Base-by-base conservation (phyloP, 2,329 filamentous ascomycete species). In the Daldinia sp. region DNA sequence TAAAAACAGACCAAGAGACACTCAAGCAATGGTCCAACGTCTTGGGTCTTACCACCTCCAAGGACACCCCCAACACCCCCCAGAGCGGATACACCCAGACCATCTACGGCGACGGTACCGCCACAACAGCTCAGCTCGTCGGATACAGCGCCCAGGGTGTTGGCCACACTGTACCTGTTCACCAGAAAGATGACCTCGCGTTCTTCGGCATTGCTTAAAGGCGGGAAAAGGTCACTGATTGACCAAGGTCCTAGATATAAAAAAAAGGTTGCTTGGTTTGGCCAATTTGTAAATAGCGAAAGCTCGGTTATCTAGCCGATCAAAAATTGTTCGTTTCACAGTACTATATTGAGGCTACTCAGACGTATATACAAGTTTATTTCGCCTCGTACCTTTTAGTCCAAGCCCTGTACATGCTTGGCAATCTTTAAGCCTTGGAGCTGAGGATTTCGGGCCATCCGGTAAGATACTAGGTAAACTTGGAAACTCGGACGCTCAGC, bases 11-110 rank as follows among this genome's bases (percentile, higher is more conserved):
- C 61, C 64, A 64, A 47, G 79, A 82, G 69, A 75, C 76, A 13
- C 66, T 82, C 56, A 81, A 82, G 71, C 76, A 82, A 65, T 82
- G 80, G 80, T 78, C 78, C 13, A 77, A 79, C 41, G 81, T 86
- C 5, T 75, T 81, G 19, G 79, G 79, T 8, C 67, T 73, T 30
- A 72, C 66, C 61, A 70, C 69, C 30, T 71, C 74, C 57, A 74
- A 72, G 52, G 65, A 75, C 41, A 58, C 53, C 57, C 30, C 71
- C 41, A 73, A 76, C 62, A 75, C 70, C 15, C 77, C 77, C 1
- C 69, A 74, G 58, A 71, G 73, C 43, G 72, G 65, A 4, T 79
- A 77, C 63, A 79, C 77, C 10, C 72, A 74, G 71, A 76, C 75
- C 37, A 76, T 79, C 47, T 79, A 77, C 63, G 76, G 77, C 5